Conservation (phyloP, 176 grass and related monocot genomes). For the Tillandsia fasciculata region DNA sequence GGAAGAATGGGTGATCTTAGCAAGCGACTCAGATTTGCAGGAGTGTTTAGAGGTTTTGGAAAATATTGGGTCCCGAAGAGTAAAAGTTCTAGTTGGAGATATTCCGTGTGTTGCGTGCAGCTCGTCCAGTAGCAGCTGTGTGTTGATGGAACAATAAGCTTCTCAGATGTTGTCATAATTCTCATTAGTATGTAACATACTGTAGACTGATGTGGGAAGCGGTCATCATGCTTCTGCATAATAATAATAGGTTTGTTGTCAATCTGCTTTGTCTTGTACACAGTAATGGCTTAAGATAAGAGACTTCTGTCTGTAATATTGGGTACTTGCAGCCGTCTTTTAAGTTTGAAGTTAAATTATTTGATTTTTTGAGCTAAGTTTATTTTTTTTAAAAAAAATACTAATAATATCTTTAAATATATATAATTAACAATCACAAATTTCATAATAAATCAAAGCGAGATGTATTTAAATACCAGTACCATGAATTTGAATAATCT, state of each 20-base stretch:
- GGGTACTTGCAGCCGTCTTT: too few relatives aligned
- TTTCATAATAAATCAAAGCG: too few relatives aligned
- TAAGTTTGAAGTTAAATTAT: too few relatives aligned
- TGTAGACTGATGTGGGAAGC: not conserved
- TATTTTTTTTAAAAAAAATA: too few relatives aligned
- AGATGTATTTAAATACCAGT: too few relatives aligned
- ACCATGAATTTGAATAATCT: not conserved
- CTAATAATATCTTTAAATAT: too few relatives aligned
- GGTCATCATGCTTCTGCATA: not conserved
- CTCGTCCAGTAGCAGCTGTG: slow-evolving; percentile 56
- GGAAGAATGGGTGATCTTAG: slow-evolving; percentile 89
- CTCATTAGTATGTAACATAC: not conserved
- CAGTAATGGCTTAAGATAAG: not conserved
- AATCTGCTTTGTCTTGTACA: not conserved
- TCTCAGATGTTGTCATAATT: slow-evolving; percentile 8
- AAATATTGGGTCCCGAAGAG: slow-evolving; percentile 27
- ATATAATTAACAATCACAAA: too few relatives aligned
- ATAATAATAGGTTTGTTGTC: not conserved
- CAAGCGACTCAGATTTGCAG: slow-evolving; percentile 54
- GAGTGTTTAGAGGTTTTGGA: slow-evolving; percentile 82
- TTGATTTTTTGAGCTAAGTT: too few relatives aligned
- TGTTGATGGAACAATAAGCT: slow-evolving; percentile 29
- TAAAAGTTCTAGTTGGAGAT: slow-evolving; percentile 68
- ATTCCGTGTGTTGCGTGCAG: slow-evolving; percentile 29
- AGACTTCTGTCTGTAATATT: too few relatives aligned